A percentile compares a stretch with the other conserved stretches of the same genome.
Evolutionary conservation across 1,284 basidiomycete species (phyloP).

Genomic region (Fomitopsis pinicola): DNA sequence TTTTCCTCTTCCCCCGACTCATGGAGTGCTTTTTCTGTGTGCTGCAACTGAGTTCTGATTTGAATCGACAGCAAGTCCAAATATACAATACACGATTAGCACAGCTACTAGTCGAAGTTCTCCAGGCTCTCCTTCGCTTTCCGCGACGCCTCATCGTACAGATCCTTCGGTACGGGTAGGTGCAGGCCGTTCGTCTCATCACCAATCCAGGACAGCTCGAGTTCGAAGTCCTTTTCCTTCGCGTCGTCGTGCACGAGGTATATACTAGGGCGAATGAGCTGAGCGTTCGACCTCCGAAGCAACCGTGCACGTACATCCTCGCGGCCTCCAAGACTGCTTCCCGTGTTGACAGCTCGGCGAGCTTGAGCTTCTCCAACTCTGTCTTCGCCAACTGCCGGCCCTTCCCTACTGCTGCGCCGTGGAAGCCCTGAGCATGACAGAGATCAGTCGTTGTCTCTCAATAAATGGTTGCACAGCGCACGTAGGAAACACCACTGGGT

Average conservation of each 20-base stretch:
- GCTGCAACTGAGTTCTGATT: not conserved
- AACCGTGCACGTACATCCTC: constrained; percentile 68
- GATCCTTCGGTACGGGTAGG: constrained; percentile 78
- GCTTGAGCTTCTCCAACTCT: constrained; percentile 93
- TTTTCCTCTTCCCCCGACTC: not conserved
- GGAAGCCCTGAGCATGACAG: constrained; percentile 64
- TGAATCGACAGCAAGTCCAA: constrained; percentile 12
- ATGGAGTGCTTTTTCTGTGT: not conserved
- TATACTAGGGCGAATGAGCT: constrained; percentile 53
- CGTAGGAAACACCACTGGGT: constrained; percentile 92
- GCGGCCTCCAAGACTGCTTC: constrained; percentile 95
- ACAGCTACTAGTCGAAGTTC: constrained; percentile 70
- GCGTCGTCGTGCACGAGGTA: constrained; percentile 97
- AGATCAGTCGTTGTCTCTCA: not conserved
- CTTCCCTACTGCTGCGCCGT: constrained; percentile 94
- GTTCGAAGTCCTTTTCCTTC: constrained; percentile 97
- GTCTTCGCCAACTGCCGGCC: constrained; percentile 97
- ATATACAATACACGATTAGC: constrained; percentile 18
- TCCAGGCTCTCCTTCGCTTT: constrained; percentile 89
- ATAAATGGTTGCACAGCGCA: constrained; percentile 22
- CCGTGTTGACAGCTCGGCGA: constrained; percentile 71
- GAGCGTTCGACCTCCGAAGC: not conserved
- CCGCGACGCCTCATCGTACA: constrained; percentile 82
- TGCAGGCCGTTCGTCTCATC: constrained; percentile 83
- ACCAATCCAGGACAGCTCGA: constrained; percentile 97